Evolutionary conservation across 192 early-diverging fungal species (phyloP).

Genomic region (Geranomyces variabilis): DNA sequence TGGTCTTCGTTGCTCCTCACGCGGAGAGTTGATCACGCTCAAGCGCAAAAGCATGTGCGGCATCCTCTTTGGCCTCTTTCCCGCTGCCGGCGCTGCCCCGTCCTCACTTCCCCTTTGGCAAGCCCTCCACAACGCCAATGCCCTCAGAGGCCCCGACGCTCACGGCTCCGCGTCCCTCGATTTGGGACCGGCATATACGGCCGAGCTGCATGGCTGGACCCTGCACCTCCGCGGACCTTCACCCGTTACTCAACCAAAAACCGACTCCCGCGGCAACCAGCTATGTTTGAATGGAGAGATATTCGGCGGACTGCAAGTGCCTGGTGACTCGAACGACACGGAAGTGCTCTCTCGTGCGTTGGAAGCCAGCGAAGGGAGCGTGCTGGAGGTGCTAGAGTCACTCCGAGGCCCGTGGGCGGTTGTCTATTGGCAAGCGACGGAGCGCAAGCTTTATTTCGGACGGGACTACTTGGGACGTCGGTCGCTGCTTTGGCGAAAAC

Average conservation of each 20-base stretch:
- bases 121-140: constrained; percentile 3
- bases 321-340: constrained; percentile 61
- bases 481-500: constrained; percentile 70
- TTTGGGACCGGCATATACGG: neutral
- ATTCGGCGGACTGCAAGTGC: constrained; percentile 73
- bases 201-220: constrained; percentile 31
- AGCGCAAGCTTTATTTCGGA: constrained; percentile 71
- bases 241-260: constrained; percentile 39
- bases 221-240: constrained; percentile 40
- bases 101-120: neutral
- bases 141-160: constrained; percentile 9
- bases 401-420: constrained; percentile 86
- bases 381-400: constrained; percentile 46
- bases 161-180: neutral
- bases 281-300: constrained; percentile 82
- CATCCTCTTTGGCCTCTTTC: constrained; percentile 14
- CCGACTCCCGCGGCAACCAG: constrained; percentile 15
- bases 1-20: neutral
- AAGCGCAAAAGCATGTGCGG: constrained; percentile 12
- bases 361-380: constrained; percentile 19
- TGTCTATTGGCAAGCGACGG: constrained; percentile 56
- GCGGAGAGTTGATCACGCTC: neutral
- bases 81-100: neutral
- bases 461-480: constrained; percentile 86
- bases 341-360: constrained; percentile 42